Base-by-base conservation (phyloP, 768 basidiomycete genomes). In the Naganishia antarctica region DNA sequence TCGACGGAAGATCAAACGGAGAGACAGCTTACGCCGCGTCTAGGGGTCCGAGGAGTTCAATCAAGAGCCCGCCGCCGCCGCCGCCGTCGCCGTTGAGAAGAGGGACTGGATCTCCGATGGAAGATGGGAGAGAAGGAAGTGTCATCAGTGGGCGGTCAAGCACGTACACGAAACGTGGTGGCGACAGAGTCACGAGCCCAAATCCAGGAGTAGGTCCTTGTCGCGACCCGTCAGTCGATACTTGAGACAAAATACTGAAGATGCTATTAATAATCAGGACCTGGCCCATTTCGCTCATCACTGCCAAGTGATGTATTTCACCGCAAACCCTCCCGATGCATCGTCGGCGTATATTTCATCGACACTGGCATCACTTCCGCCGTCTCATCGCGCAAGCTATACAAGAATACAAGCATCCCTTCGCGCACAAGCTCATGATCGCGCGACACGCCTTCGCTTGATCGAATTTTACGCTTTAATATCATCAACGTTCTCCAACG, bases 381-480 rank as follows among this genome's bases (percentile, higher is more conserved):
- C 90, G 1, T 86, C 88, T 0, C 90, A 93, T 69, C 86, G 89
- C 63, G 89, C 91, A 9, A 87, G 89, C 0, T 94, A 87, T 75
- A 87, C 89, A 23, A 85, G 89, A 64, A 78, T 93, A 21, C 91
- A 94, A 75, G 87, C 90, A 0, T 88, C 88, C 21, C 86, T 92
- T 28, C 86, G 91, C 45, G 85, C 90, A 43, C 86, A 86, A 47
- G 92, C 87, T 72, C 91, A 94, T 76, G 84, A 86, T 53, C 88
- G 85, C 65, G 83, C 90, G 68, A 87, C 87, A 67, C 83, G 84
- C 40, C 82, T 90, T 37, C 82, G 87, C 57, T 84, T 86, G 64
- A 87, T 90, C 18, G 90, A 92, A 73, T 91, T 90, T 76, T 88
- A 84, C 74, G 91, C 91, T 31, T 87, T 90, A 70, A 79, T 94